Percentiles rank a stretch among this genome's conserved stretches.
These are phyloP conservation scores for Stagonosporopsis tanaceti DNA, from an alignment of 2,329 filamentous ascomycete species.

Conservation along the genomic window DNA sequence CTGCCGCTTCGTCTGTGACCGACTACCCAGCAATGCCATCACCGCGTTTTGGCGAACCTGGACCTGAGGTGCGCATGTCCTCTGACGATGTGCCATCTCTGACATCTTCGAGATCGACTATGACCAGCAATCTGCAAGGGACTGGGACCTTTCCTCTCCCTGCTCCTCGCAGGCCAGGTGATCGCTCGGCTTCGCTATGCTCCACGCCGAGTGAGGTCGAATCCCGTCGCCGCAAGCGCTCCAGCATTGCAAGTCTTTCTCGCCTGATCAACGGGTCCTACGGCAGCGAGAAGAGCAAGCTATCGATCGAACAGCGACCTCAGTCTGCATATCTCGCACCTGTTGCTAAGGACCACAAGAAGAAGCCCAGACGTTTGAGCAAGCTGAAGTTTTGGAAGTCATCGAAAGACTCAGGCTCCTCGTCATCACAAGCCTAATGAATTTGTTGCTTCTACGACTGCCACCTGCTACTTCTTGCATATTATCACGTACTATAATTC, in stretches of 20 bases:
- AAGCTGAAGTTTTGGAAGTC: conserved; percentile 80
- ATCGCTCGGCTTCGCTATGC: conserved; percentile 52
- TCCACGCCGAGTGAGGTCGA: conserved; percentile 52
- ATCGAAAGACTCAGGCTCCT: conserved; percentile 41
- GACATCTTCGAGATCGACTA: conserved; percentile 79
- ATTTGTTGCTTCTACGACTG: conserved; percentile 12
- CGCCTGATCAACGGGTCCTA: conserved; percentile 72
- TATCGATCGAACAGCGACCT: conserved; percentile 69
- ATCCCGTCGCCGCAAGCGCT: conserved; percentile 72
- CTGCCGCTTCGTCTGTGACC: conserved; percentile 75
- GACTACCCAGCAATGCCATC: conserved; percentile 77
- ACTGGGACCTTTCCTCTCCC: conserved; percentile 56
- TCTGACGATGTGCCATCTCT: conserved; percentile 77
- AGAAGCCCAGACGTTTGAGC: conserved; percentile 74
- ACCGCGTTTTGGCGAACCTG: conserved; percentile 75
- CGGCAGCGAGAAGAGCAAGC: conserved; percentile 77
- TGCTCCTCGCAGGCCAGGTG: conserved; percentile 53
- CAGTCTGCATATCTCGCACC: conserved; percentile 61
- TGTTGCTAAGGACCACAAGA: conserved; percentile 67
- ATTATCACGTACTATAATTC: conserved; percentile 32
- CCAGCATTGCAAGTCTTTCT: conserved; percentile 78
- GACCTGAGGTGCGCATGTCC: conserved; percentile 74
- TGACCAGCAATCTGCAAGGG: conserved; percentile 72
- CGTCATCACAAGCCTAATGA: conserved; percentile 31
- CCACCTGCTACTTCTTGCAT: conserved; percentile 18